Conservation (phyloP, 768 basidiomycete genomes). For the Kwoniella botswanensis region DNA sequence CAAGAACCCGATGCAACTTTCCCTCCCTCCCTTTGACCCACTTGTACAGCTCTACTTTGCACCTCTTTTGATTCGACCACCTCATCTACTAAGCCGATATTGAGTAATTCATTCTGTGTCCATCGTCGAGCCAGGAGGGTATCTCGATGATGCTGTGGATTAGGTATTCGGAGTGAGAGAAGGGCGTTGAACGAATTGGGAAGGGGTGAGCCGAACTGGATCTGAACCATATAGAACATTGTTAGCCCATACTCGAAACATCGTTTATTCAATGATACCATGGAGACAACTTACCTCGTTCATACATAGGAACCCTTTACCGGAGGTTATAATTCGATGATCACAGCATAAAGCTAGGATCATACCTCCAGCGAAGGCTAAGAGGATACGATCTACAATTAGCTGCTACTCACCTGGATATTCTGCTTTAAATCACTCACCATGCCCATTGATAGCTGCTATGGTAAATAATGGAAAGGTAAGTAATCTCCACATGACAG, state of each 20-base stretch:
- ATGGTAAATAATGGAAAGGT: constrained; percentile 54
- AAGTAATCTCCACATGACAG: constrained; percentile 70
- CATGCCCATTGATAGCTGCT: constrained; percentile 57
- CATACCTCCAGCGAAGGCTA: constrained; percentile 80
- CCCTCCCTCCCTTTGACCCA: constrained; percentile 42
- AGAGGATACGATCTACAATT: no score
- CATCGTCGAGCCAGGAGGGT: constrained; percentile 80
- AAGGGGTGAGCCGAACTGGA: constrained; percentile 82
- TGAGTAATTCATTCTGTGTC: constrained; percentile 71
- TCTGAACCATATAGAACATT: constrained; percentile 25
- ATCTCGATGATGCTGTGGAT: constrained; percentile 68
- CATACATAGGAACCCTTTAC: constrained; percentile 87
- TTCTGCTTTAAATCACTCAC: constrained; percentile 34
- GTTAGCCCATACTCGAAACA: neutral
- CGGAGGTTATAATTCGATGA: constrained; percentile 86
- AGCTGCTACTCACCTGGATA: no score
- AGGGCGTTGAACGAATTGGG: constrained; percentile 74
- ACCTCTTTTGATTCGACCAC: constrained; percentile 64
- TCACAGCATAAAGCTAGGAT: constrained; percentile 81
- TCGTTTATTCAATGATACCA: neutral
- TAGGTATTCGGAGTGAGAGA: constrained; percentile 69
- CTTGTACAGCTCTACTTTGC: constrained; percentile 39
- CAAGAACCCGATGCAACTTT: constrained; percentile 48
- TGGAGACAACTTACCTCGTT: constrained; percentile 69
- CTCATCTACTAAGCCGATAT: constrained; percentile 72